Evolutionary conservation across 2,329 filamentous ascomycete species (phyloP).

Genomic region (Phialocephala sp.): DNA sequence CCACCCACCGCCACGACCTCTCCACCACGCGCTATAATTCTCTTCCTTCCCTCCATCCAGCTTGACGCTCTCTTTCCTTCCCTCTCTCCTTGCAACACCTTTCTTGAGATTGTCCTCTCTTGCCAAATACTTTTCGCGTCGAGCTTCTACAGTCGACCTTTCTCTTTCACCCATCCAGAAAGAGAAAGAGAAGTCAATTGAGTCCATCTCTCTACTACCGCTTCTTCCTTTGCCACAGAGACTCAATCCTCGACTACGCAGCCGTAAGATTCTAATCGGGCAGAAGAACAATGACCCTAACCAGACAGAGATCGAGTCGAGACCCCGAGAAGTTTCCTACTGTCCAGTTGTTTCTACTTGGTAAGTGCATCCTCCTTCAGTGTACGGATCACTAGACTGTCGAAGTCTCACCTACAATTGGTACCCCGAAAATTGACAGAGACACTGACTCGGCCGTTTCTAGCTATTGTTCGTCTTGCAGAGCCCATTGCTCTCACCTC

Average conservation of each 20-base stretch:
- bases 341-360: constrained; percentile 81
- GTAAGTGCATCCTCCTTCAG: constrained; percentile 54
- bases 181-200: constrained; percentile 17
- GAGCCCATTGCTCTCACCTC: constrained; percentile 93
- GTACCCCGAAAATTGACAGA: neutral
- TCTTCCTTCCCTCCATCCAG: constrained; percentile 11
- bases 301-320: constrained; percentile 48
- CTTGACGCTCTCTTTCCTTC: neutral
- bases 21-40: constrained; percentile 6
- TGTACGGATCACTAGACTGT: neutral
- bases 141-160: neutral
- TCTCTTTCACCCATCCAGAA: neutral
- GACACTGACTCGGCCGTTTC: constrained; percentile 4
- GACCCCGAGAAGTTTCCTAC: constrained; percentile 80
- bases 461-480: constrained; percentile 82
- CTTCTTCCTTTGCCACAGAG: constrained; percentile 16
- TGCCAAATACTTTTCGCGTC: neutral
- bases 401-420: neutral
- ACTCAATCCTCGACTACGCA: constrained; percentile 28
- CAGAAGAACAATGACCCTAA: constrained; percentile 38
- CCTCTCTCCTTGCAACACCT: neutral
- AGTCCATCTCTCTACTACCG: constrained; percentile 6
- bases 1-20: neutral
- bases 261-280: constrained; percentile 33
- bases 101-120: constrained; percentile 8